These are phyloP conservation scores for Pyrenula aspistea DNA, from an alignment of 495 filamentous ascomycete genomes.

Conservation along the genomic window DNA sequence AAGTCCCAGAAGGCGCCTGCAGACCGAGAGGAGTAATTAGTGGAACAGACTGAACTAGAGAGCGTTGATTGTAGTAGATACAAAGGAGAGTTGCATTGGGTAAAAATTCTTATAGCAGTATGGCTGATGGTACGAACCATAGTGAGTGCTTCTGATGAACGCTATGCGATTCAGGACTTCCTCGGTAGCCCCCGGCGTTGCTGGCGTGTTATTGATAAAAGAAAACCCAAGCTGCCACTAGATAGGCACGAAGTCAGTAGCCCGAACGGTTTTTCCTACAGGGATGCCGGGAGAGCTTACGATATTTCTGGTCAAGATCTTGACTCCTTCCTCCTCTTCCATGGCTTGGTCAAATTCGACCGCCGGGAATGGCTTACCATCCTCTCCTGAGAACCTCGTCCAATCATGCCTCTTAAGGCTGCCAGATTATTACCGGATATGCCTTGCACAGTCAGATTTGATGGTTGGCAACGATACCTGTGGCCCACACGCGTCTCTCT, in stretches of 20 bases:
- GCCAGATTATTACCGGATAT: too few relatives aligned
- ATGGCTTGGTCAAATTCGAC: conserved; percentile 51
- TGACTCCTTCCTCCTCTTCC: conserved; percentile 36
- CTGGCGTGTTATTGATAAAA: conserved; percentile 56
- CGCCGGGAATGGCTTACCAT: conserved; percentile 29
- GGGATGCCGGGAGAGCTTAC: too few relatives aligned
- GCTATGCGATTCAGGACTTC: conserved; percentile 64
- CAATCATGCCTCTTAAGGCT: conserved; percentile 14
- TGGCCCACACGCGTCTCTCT: conserved; percentile 9
- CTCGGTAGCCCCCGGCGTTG: conserved; percentile 55
- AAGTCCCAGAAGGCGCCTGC: conserved; percentile 87
- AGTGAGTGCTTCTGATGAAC: conserved; percentile 78
- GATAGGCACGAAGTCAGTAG: too few relatives aligned
- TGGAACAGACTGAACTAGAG: background rate
- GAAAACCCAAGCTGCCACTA: conserved; percentile 53
- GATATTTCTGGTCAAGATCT: conserved; percentile 45
- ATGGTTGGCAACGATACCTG: too few relatives aligned
- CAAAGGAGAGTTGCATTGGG: too few relatives aligned
- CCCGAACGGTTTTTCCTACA: too few relatives aligned
- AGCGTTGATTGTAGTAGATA: too few relatives aligned
- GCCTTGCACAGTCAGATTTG: too few relatives aligned
- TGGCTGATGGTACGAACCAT: conserved; percentile 43
- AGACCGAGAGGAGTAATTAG: conserved; percentile 2
- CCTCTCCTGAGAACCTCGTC: too few relatives aligned
- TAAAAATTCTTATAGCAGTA: too few relatives aligned